Percentiles rank a stretch among this genome's conserved stretches.
These are phyloP conservation scores for Lanzia echinophila DNA, from an alignment of 2,329 filamentous ascomycete species.

Conservation along the genomic window DNA sequence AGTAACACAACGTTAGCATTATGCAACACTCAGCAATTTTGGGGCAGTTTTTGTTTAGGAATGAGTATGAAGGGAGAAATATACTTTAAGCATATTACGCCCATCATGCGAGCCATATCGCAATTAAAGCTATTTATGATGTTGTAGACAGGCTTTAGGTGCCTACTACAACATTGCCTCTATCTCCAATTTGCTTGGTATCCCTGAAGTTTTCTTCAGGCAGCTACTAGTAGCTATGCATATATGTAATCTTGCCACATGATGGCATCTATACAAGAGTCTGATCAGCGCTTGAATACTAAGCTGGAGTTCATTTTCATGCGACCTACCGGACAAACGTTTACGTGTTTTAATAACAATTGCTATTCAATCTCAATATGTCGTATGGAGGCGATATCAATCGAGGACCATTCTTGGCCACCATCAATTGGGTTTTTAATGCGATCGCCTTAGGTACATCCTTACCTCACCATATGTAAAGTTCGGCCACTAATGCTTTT, in stretches of 20 bases:
- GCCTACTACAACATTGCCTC: background rate
- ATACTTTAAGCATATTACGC: no score
- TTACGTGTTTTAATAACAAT: background rate
- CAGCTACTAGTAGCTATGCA: background rate
- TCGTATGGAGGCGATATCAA: conserved; percentile 1
- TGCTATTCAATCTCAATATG: background rate
- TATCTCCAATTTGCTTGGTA: background rate
- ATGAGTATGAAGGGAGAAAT: no score
- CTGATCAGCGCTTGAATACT: background rate
- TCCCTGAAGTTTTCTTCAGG: background rate
- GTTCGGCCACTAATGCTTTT: background rate
- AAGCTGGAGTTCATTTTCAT: background rate
- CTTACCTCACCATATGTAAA: background rate
- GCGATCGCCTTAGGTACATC: background rate
- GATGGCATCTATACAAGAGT: background rate
- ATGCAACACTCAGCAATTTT: no score
- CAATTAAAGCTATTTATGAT: background rate
- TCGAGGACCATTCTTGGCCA: conserved; percentile 1
- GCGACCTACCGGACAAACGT: background rate
- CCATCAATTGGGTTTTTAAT: conserved; percentile 4
- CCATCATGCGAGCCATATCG: no score
- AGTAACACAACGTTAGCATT: no score
- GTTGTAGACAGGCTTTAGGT: background rate
- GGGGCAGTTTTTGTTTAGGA: no score
- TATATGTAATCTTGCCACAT: background rate